Percentiles rank a stretch among this genome's conserved stretches.
Conservation (phyloP, 371 early-diverging fungal species). For the Zychaea mexicana region DNA sequence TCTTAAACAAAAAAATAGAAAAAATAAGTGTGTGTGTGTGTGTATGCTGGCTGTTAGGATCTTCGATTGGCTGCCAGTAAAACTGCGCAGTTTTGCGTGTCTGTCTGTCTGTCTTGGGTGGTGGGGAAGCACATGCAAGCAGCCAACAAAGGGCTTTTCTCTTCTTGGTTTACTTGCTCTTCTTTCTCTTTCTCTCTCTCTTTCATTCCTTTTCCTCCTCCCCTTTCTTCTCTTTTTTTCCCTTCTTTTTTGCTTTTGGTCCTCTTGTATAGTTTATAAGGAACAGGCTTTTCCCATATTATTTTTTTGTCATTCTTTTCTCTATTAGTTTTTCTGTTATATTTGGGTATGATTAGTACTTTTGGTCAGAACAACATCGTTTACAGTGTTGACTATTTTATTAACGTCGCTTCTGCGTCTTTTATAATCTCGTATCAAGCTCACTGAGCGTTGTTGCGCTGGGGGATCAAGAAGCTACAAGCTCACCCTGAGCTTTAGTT, state of each 20-base stretch:
- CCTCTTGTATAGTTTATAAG: not conserved
- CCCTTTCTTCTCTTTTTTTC: not conserved
- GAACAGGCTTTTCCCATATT: not conserved
- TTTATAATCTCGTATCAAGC: slow-evolving; percentile 13
- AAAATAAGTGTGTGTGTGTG: too few species aligned
- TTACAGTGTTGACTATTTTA: slow-evolving; percentile 9
- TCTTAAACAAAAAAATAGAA: too few species aligned
- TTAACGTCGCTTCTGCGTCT: slow-evolving; percentile 13
- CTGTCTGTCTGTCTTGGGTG: not conserved
- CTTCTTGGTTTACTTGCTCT: not conserved
- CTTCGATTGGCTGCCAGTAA: too few species aligned
- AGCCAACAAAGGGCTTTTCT: not conserved
- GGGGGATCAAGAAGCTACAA: too few species aligned
- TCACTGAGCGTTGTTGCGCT: slow-evolving; percentile 15
- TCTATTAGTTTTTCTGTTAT: not conserved
- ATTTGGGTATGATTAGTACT: slow-evolving; percentile 7
- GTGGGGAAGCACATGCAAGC: not conserved
- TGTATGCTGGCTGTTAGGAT: too few species aligned
- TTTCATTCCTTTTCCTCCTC: too few species aligned
- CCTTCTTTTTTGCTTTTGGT: slow-evolving; percentile 3
- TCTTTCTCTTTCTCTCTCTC: not conserved
- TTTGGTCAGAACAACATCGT: slow-evolving; percentile 9
- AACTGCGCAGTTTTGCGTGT: too few species aligned
- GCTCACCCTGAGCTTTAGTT: slow-evolving; percentile 3
- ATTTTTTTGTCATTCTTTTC: not conserved